Conservation (phyloP, 805 yeast genomes). For the Cyberlindnera sargentensis region DNA sequence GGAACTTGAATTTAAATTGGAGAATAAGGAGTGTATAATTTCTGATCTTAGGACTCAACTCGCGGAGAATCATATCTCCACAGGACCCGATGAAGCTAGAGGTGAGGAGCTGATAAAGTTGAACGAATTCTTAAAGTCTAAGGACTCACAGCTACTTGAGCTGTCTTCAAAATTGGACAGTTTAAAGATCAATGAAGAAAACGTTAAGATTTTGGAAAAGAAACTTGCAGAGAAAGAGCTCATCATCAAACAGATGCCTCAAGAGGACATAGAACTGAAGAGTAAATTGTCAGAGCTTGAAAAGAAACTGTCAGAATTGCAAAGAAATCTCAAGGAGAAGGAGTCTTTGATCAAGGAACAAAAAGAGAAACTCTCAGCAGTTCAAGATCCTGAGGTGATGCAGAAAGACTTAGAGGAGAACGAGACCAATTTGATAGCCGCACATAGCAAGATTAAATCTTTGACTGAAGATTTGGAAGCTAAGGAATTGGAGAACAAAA, state of each 20-base stretch:
- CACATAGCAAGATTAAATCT: not conserved
- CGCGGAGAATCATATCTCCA: not conserved
- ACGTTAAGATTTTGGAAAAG: not conserved
- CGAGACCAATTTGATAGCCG: not conserved
- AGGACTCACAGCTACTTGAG: not conserved
- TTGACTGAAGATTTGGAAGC: not conserved
- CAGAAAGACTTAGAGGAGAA: not conserved
- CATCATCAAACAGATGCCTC: not conserved
- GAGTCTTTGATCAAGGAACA: slow-evolving; percentile 3
- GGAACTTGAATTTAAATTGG: slow-evolving; percentile 15
- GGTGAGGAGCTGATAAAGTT: not conserved
- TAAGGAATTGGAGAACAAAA: not conserved
- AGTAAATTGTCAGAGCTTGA: not conserved
- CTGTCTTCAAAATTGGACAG: not conserved
- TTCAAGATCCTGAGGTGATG: no score
- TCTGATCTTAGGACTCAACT: slow-evolving; percentile 10
- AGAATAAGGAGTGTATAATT: slow-evolving; percentile 16
- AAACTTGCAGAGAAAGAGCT: not conserved
- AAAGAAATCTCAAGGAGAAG: slow-evolving; percentile 3
- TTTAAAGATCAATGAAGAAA: not conserved
- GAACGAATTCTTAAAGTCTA: not conserved
- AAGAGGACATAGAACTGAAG: not conserved
- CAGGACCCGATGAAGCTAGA: not conserved
- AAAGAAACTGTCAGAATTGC: slow-evolving; percentile 1
- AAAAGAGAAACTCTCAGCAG: not conserved